These are phyloP conservation scores for Alternaria atra DNA, from an alignment of 2,329 filamentous ascomycete genomes.

Conservation along the genomic window DNA sequence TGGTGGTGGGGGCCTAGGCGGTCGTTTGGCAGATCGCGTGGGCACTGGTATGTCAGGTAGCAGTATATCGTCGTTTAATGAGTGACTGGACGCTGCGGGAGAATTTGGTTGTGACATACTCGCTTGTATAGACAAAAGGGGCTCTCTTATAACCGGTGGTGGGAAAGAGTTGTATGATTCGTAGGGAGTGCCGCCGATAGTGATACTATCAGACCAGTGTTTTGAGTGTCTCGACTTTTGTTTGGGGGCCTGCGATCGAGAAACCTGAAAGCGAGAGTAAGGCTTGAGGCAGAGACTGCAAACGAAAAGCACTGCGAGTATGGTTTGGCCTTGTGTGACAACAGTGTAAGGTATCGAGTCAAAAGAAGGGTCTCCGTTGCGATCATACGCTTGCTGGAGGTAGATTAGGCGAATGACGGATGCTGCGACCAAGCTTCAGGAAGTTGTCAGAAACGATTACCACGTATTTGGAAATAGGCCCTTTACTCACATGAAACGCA, in stretches of 20 bases:
- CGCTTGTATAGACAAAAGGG: conserved; percentile 27
- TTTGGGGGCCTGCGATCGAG: conserved; percentile 14
- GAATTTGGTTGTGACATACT: conserved; percentile 27
- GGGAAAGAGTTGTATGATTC: conserved; percentile 18
- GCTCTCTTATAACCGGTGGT: conserved; percentile 19
- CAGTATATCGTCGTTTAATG: conserved; percentile 11
- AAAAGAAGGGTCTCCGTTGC: conserved; percentile 25
- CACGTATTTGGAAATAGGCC: not conserved
- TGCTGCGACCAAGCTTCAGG: conserved; percentile 29
- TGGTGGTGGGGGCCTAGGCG: conserved; percentile 32
- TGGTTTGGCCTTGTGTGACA: conserved; percentile 34
- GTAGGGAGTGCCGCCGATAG: conserved; percentile 32
- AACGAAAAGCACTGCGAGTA: conserved; percentile 33
- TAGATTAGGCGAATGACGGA: conserved; percentile 34
- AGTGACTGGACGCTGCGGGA: not conserved
- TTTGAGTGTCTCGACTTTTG: conserved; percentile 19
- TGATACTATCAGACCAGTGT: conserved; percentile 30
- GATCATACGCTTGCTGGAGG: conserved; percentile 22
- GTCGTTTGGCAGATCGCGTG: conserved; percentile 13
- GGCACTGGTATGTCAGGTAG: conserved; percentile 24
- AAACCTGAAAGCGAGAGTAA: conserved; percentile 15
- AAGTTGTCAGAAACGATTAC: not conserved
- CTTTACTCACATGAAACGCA: conserved; percentile 32
- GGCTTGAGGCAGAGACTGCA: conserved; percentile 33
- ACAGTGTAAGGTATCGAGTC: conserved; percentile 33